Base-by-base conservation (phyloP, 2,329 filamentous ascomycete genomes). In the Stachybotrys echinatus region DNA sequence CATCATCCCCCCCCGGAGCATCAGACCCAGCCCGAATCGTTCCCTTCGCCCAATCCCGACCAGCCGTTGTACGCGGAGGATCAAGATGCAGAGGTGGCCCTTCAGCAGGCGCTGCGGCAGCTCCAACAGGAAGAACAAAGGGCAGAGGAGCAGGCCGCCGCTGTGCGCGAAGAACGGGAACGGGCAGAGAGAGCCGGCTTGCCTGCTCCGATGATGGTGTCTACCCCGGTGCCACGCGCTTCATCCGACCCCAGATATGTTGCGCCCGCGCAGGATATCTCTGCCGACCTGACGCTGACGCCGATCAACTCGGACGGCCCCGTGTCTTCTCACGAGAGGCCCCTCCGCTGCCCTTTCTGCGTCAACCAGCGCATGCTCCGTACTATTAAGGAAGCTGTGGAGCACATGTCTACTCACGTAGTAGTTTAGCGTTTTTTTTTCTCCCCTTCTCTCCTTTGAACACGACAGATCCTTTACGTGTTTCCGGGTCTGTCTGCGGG, bases 391-490 rank as follows among this genome's bases (percentile, higher is more conserved):
- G 80, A 84, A 60, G 78, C 80, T 5, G 79, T 84, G 3, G 80
- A 84, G 61, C 80, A 84, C 58, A 70, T 84, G 72, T 80, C 79
- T 12, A 82, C 79, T 2, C 80, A 84, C 52, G 80, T 84, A 5
- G 74, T 83, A 14, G 77, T 83, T 18, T 79, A 62, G 61, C 20
- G 8, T 19, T 40, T 37, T 19, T n/a, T n/a, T n/a, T n/a, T n/a
- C n/a, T n/a, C n/a, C n/a, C n/a, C n/a, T n/a, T n/a, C n/a, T n/a
- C n/a, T n/a, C n/a, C n/a, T n/a, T n/a, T n/a, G n/a, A n/a, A n/a
- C n/a, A n/a, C n/a, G n/a, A n/a, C n/a, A n/a, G n/a, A n/a, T n/a
- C n/a, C n/a, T n/a, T n/a, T n/a, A n/a, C n/a, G n/a, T n/a, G n/a
- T n/a, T n/a, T n/a, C n/a, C n/a, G n/a, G n/a, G n/a, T n/a, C n/a